These are phyloP conservation scores for Heliamphora pulchella DNA, from an alignment of 179 eudicot genomes.

Conservation along the genomic window DNA sequence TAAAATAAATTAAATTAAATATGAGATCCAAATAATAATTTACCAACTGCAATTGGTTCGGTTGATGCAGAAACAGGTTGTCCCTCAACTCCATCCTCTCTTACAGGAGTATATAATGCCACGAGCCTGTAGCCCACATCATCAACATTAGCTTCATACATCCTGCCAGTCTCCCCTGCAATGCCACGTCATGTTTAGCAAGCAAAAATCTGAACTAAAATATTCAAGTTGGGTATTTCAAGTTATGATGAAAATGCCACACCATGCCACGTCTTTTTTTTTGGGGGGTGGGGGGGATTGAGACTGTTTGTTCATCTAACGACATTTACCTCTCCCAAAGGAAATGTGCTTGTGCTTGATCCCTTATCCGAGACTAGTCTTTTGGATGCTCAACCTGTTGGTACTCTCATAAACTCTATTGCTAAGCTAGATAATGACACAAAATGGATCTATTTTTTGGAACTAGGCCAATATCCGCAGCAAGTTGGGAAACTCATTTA, in stretches of 20 bases:
- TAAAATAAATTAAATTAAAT: background rate
- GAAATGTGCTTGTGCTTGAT: too few species aligned
- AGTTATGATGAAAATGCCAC: background rate
- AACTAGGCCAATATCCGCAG: too few species aligned
- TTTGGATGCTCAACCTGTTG: too few species aligned
- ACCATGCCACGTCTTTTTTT: too few species aligned
- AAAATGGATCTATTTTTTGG: too few species aligned
- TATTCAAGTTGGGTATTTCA: background rate
- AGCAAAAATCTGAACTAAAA: background rate
- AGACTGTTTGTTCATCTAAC: too few species aligned
- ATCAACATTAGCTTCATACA: constrained; percentile 99
- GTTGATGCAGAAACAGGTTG: constrained; percentile 88
- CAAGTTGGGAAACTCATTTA: too few species aligned
- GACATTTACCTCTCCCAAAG: too few species aligned
- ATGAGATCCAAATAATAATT: constrained; percentile 5
- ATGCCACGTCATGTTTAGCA: constrained; percentile 15
- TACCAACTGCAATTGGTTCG: constrained; percentile 90
- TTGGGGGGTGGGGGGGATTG: too few species aligned
- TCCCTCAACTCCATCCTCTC: constrained; percentile 95
- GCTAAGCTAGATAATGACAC: too few species aligned
- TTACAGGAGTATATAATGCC: constrained; percentile 77
- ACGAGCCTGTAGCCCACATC: constrained; percentile 97
- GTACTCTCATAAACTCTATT: too few species aligned
- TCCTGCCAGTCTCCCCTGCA: constrained; percentile 88
- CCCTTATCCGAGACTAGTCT: too few species aligned